phyloP scores from a whole-genome alignment of 371 early-diverging fungal species.

The Mucor plumbeus region DNA sequence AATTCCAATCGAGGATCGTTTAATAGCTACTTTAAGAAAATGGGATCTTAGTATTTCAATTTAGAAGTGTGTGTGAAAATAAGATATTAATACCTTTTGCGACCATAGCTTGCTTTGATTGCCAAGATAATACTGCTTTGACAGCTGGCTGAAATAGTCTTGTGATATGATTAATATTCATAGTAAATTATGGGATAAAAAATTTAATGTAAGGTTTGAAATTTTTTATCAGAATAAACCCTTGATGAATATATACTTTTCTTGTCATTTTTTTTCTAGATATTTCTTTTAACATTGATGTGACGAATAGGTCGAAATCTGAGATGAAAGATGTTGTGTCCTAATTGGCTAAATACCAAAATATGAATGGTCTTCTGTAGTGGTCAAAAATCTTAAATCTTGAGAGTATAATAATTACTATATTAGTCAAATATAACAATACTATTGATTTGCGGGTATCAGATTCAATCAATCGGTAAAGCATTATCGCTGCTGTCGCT shows the following conservation, averaged over 20 bases:
- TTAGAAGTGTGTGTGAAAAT: background rate
- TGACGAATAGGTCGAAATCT: background rate
- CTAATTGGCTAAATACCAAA: constrained; percentile 3
- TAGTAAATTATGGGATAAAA: background rate
- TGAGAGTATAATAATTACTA: too few species aligned
- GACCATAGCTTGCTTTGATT: background rate
- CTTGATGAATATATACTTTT: background rate
- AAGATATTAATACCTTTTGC: background rate
- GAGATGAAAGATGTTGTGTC: constrained; percentile 7
- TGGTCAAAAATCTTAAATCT: too few species aligned
- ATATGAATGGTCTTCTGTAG: too few species aligned
- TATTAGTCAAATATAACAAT: too few species aligned
- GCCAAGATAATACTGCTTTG: background rate
- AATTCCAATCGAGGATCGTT: background rate
- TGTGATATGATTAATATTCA: background rate
- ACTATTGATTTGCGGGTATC: too few species aligned
- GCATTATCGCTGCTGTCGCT: too few species aligned
- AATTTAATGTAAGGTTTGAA: background rate
- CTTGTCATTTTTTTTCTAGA: background rate
- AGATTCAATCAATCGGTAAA: too few species aligned
- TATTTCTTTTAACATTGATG: background rate
- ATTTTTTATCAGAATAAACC: background rate
- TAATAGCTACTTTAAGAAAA: background rate
- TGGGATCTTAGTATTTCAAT: too few species aligned
- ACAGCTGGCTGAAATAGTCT: constrained; percentile 4